Percentiles rank a stretch among this genome's conserved stretches.
These are phyloP conservation scores for Trichosporon inkin DNA, from an alignment of 1,284 basidiomycete species.

Conservation along the genomic window DNA sequence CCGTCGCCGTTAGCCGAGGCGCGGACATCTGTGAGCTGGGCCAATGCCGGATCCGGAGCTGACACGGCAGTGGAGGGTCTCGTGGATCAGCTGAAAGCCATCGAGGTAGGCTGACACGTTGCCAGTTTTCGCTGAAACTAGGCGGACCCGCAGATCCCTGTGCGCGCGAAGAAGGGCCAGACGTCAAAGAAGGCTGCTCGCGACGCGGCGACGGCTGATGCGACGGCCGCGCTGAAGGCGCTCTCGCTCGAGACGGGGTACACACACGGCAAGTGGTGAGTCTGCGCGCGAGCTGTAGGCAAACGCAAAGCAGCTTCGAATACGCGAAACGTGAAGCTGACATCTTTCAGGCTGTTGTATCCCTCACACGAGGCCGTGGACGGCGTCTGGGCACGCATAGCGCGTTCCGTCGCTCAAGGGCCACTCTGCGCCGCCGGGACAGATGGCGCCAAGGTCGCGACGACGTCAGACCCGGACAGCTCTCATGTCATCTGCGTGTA, in stretches of 20 bases:
- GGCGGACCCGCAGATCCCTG: constrained; percentile 31
- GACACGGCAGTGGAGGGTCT: constrained; percentile 26
- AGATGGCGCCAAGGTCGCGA: constrained; percentile 30
- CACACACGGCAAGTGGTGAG: constrained; percentile 39
- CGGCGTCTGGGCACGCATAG: constrained; percentile 29
- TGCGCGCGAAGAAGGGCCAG: constrained; percentile 32
- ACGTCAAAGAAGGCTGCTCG: constrained; percentile 32
- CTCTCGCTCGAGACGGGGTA: constrained; percentile 23
- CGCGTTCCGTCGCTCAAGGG: constrained; percentile 32
- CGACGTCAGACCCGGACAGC: constrained; percentile 11
- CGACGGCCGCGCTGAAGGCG: constrained; percentile 24
- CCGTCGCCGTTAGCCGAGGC: constrained; percentile 19
- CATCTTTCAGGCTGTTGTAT: constrained; percentile 26
- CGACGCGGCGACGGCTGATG: constrained; percentile 28
- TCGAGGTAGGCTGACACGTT: constrained; percentile 19
- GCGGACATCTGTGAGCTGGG: constrained; percentile 21
- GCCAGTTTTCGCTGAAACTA: constrained; percentile 8
- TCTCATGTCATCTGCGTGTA: constrained; percentile 35
- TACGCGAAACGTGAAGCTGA: no score
- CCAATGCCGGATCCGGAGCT: not conserved
- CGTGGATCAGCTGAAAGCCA: constrained; percentile 19
- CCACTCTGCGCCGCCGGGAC: constrained; percentile 33
- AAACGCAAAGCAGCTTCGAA: no score
- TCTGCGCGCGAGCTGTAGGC: no score
- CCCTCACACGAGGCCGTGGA: constrained; percentile 28